A percentile compares a stretch with the other conserved stretches of the same genome.
These are phyloP conservation scores for Xylariaceae sp. DNA, from an alignment of 2,329 filamentous ascomycete genomes.

Conservation along the genomic window DNA sequence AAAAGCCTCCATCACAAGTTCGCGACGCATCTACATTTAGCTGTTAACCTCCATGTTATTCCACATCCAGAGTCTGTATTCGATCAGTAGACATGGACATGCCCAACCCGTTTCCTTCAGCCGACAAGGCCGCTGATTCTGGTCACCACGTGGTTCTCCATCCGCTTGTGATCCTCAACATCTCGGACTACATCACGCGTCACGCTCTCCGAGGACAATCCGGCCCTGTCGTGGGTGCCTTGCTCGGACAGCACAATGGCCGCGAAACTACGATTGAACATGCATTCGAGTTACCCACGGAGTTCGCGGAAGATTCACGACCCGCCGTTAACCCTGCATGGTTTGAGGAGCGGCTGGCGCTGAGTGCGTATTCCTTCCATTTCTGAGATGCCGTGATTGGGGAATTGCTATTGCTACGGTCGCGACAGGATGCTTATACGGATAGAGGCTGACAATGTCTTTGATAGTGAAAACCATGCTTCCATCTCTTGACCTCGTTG, in stretches of 20 bases:
- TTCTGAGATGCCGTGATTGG: neutral
- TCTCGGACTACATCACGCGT: conserved; percentile 93
- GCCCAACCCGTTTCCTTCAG: conserved; percentile 57
- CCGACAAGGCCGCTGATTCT: conserved; percentile 64
- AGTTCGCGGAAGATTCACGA: conserved; percentile 52
- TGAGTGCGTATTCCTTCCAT: conserved; percentile 56
- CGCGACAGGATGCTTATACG: neutral
- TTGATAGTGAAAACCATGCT: conserved; percentile 75
- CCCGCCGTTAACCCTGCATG: conserved; percentile 59
- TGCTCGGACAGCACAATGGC: conserved; percentile 89
- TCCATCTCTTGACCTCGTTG: conserved; percentile 74
- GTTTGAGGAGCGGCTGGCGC: conserved; percentile 74
- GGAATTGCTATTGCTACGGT: too few relatives aligned
- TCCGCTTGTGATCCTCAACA: conserved; percentile 88
- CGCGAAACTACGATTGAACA: conserved; percentile 88
- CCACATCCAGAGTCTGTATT: neutral
- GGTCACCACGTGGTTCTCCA: conserved; percentile 79
- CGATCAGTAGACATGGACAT: conserved; percentile 43
- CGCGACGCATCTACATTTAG: neutral
- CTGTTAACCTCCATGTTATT: conserved; percentile 4
- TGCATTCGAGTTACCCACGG: conserved; percentile 76
- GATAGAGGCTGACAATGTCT: conserved; percentile 12
- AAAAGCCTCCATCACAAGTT: conserved; percentile 7
- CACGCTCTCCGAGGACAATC: conserved; percentile 72
- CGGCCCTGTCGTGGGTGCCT: conserved; percentile 75